phyloP scores from a whole-genome alignment of 2,329 filamentous ascomycete species.

The Macroventuria anomochaeta region DNA sequence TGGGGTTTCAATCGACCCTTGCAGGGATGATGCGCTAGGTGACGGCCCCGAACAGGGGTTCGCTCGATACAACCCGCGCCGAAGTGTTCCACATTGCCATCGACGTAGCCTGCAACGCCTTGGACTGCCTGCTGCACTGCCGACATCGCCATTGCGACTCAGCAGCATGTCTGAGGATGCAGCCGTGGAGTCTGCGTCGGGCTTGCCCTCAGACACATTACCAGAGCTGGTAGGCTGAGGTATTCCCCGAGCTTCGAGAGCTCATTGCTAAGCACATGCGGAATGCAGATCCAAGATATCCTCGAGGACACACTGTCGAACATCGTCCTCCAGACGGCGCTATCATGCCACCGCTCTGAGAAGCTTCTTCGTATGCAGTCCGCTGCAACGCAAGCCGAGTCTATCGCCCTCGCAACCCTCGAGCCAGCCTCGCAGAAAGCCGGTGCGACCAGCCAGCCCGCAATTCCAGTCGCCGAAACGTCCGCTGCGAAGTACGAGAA shows the following conservation, averaged over 20 bases:
- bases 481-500: conserved; percentile 74
- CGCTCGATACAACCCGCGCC: conserved; percentile 7
- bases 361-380: conserved; percentile 72
- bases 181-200: conserved; percentile 34
- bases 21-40: conserved; percentile 14
- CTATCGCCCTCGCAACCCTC: conserved; percentile 46
- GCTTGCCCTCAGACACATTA: conserved; percentile 37
- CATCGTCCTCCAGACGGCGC: conserved; percentile 75
- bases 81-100: conserved; percentile 13
- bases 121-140: conserved; percentile 19
- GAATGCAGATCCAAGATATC: conserved; percentile 53
- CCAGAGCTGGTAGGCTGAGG: conserved; percentile 39
- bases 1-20: conserved; percentile 7
- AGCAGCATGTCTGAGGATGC: conserved; percentile 49
- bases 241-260: conserved; percentile 7
- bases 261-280: conserved; percentile 35
- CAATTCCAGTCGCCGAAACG: conserved; percentile 62
- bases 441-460: conserved; percentile 55
- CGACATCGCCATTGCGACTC: conserved; percentile 23
- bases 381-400: conserved; percentile 60
- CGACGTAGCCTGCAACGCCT: conserved; percentile 16
- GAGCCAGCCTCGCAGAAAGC: conserved; percentile 45
- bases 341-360: conserved; percentile 78
- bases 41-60: conserved; percentile 13
- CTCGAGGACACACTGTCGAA: conserved; percentile 79